Percentiles rank a stretch among this genome's conserved stretches.
These are phyloP conservation scores for Backusella circina DNA, from an alignment of 192 early-diverging fungal species.

Conservation along the genomic window DNA sequence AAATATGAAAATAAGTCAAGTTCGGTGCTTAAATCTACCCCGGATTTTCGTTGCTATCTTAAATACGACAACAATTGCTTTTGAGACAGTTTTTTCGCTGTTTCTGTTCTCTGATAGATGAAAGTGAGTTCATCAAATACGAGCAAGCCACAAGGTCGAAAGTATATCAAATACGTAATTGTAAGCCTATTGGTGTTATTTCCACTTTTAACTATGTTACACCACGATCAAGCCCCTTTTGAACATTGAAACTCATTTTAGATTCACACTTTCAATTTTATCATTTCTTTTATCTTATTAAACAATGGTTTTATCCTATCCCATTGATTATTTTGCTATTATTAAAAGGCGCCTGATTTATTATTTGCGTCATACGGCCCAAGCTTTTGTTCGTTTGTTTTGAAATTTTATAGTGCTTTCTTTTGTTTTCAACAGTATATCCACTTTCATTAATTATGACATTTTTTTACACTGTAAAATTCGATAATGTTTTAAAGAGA, in stretches of 20 bases:
- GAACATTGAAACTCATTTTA: not conserved
- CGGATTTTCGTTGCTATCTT: too few relatives aligned
- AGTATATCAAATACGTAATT: too few relatives aligned
- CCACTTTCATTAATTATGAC: slow-evolving; percentile 32
- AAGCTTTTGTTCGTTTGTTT: not conserved
- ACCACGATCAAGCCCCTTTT: not conserved
- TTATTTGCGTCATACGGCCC: not conserved
- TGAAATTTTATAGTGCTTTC: not conserved
- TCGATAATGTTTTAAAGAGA: slow-evolving; percentile 84
- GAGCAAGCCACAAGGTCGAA: too few relatives aligned
- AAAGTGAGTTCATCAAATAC: too few relatives aligned
- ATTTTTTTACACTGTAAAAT: slow-evolving; percentile 49
- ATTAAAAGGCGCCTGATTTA: not conserved
- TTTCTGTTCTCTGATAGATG: too few relatives aligned
- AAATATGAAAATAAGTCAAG: too few relatives aligned
- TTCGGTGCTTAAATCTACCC: too few relatives aligned
- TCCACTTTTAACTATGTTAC: too few relatives aligned
- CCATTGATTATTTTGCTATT: not conserved
- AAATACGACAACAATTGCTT: too few relatives aligned
- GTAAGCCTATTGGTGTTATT: too few relatives aligned
- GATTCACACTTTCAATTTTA: not conserved
- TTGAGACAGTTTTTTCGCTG: too few relatives aligned
- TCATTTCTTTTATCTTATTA: not conserved
- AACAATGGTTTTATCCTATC: not conserved
- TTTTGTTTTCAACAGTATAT: not conserved